Evolutionary conservation across 495 filamentous ascomycete genomes (phyloP), one percentile per base, ranked within the genome.

Genomic region (Hyaloscypha variabilis): DNA sequence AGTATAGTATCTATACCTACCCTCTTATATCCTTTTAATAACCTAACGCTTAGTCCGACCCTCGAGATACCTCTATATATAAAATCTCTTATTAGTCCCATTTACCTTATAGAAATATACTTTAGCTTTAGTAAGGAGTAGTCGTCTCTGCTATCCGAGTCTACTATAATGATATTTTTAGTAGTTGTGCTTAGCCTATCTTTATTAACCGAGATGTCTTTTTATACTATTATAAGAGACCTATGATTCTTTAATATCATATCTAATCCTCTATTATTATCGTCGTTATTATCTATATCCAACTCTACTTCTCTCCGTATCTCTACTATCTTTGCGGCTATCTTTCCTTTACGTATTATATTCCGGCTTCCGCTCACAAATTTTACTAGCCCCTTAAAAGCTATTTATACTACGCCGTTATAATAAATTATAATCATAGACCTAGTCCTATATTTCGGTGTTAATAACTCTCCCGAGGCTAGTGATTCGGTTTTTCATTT

Each of bases 371-470:
- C 82, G 52, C 89, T 90, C 53, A 97, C 90, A 62, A 88, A 85
- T 64, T 90, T 90, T 54, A 95, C 93, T 31, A 96, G 78, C 56
- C 85, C 80, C 72, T 96, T 92, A 64, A 97, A 91, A 6, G 85
- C 82, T 36, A 86, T 83, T 72, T 97, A 93, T 13, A 93, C 89
- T 63, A 91, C 87, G 69, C 90, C 90, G 73, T 97, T 92, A 74
- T 96, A 97, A 74, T 93, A 91, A 50, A 97, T 90, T 29, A 94
- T 88, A 63, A 96, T 87, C 84, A 92, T 93, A 65, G 85, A 87
- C 61, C 90, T 85, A 14, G 85, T 88, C 62, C 91, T 88, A 73
- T 89, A 91, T 80, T 72, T 81, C 52, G 71, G 85, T 63, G 69
- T 77, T 68, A 67, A 71, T 62, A 84, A 80, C 64, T 85, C 81